phyloP scores from a whole-genome alignment of 331 rosid genomes.

The Ulmus americana region DNA sequence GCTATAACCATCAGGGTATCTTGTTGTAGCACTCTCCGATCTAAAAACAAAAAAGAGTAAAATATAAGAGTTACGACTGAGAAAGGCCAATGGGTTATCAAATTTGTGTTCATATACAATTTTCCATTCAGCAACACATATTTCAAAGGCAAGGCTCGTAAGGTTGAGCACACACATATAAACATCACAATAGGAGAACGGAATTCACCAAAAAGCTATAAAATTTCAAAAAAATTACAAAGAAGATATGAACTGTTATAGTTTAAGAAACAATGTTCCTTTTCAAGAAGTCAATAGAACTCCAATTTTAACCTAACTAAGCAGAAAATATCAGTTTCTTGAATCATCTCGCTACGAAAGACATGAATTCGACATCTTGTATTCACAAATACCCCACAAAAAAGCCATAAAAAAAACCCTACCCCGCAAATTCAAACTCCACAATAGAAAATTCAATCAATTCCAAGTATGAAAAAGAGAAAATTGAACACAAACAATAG shows the following conservation, averaged over 20 bases:
- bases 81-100: background rate
- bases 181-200: too few species aligned
- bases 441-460: background rate
- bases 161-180: background rate
- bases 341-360: background rate
- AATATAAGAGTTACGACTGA: background rate
- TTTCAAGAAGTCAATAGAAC: too few species aligned
- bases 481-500: background rate
- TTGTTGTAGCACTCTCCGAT: conserved; percentile 55
- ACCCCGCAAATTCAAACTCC: background rate
- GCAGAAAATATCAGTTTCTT: background rate
- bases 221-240: too few species aligned
- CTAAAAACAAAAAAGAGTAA: conserved; percentile 28
- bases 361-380: background rate
- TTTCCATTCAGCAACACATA: background rate
- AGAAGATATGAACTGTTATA: too few species aligned
- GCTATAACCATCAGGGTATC: conserved; percentile 72
- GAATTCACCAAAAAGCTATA: too few species aligned
- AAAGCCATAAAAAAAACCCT: background rate
- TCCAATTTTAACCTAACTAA: background rate
- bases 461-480: background rate
- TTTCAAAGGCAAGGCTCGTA: background rate
- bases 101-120: background rate
- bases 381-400: background rate
- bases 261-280: too few species aligned